A percentile compares a stretch with the other conserved stretches of the same genome.
Conservation (phyloP, 495 filamentous ascomycete species). For the Clavariopsis aquatica region DNA sequence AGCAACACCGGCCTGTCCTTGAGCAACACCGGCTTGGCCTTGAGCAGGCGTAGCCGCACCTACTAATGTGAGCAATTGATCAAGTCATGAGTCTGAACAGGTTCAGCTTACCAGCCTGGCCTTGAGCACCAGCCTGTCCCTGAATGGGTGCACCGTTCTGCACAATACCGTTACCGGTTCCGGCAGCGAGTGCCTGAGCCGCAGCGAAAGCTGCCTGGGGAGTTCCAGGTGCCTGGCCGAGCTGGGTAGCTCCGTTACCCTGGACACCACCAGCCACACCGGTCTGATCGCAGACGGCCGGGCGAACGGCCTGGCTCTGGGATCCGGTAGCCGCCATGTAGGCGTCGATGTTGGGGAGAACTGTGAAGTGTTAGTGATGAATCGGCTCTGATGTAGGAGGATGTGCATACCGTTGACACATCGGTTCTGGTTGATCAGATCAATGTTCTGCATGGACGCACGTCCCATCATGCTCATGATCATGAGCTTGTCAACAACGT, state of each 20-base stretch:
- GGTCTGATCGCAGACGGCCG: slow-evolving; percentile 19
- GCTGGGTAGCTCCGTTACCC: slow-evolving; percentile 8
- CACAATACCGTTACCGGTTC: slow-evolving; percentile 8
- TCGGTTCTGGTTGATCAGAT: slow-evolving; percentile 34
- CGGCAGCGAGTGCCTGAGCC: slow-evolving; percentile 1
- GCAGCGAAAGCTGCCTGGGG: slow-evolving; percentile 24
- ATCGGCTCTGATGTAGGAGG: neutral
- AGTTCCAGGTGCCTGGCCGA: slow-evolving; percentile 22
- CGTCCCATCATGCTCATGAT: slow-evolving; percentile 29
- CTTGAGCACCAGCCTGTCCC: neutral
- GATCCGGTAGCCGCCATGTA: slow-evolving; percentile 24
- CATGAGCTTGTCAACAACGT: slow-evolving; percentile 36
- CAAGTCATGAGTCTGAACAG: too few relatives aligned
- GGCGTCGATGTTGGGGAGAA: slow-evolving; percentile 31
- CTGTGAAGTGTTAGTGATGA: neutral
- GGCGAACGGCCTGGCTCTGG: slow-evolving; percentile 11
- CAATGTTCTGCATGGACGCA: slow-evolving; percentile 24
- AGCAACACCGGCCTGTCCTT: slow-evolving; percentile 11
- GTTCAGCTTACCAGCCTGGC: too few relatives aligned
- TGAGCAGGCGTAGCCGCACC: too few relatives aligned
- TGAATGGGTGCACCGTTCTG: neutral
- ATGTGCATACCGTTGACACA: slow-evolving; percentile 26
- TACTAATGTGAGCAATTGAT: too few relatives aligned
- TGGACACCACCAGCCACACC: slow-evolving; percentile 28
- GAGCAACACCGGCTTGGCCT: slow-evolving; percentile 1